A percentile compares a stretch with the other conserved stretches of the same genome.
phyloP scores from a whole-genome alignment of 2,329 filamentous ascomycete genomes.

The Fusarium nelsonii region DNA sequence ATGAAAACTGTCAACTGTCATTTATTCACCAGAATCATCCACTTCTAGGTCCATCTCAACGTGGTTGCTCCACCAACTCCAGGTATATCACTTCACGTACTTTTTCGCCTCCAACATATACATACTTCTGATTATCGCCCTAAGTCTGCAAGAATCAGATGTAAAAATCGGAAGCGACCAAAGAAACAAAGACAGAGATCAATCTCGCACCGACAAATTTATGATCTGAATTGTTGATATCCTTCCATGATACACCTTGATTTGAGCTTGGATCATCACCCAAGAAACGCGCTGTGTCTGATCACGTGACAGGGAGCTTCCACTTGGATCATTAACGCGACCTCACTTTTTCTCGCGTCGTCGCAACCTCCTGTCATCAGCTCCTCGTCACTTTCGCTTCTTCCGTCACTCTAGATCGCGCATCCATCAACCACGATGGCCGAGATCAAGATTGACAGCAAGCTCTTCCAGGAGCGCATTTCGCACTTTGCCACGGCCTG shows the following conservation, averaged over 20 bases:
- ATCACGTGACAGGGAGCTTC: slow-evolving; percentile 54
- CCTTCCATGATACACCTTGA: neutral
- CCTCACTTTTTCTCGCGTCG: slow-evolving; percentile 58
- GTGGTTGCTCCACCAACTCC: slow-evolving; percentile 42
- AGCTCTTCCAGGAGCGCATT: slow-evolving; percentile 92
- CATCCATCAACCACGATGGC: slow-evolving; percentile 65
- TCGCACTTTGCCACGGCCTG: slow-evolving; percentile 88
- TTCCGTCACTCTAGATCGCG: slow-evolving; percentile 48
- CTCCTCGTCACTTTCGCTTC: slow-evolving; percentile 39
- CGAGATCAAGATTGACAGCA: slow-evolving; percentile 96
- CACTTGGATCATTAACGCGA: slow-evolving; percentile 57
- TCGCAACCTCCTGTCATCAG: slow-evolving; percentile 45
- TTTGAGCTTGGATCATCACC: slow-evolving; percentile 40
- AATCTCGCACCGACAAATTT: neutral
- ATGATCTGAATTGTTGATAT: neutral
- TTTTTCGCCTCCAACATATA: neutral
- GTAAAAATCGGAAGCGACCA: too few species aligned
- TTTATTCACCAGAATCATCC: neutral
- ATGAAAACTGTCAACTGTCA: neutral
- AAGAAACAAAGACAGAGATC: too few species aligned
- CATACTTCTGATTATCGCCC: neutral
- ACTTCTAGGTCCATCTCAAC: neutral
- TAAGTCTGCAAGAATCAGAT: neutral
- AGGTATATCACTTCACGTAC: slow-evolving; percentile 3
- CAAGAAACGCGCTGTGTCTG: slow-evolving; percentile 43